A percentile compares a stretch with the other conserved stretches of the same genome.
phyloP scores from a whole-genome alignment of 2,329 filamentous ascomycete species.

The Hortaea sp. region DNA sequence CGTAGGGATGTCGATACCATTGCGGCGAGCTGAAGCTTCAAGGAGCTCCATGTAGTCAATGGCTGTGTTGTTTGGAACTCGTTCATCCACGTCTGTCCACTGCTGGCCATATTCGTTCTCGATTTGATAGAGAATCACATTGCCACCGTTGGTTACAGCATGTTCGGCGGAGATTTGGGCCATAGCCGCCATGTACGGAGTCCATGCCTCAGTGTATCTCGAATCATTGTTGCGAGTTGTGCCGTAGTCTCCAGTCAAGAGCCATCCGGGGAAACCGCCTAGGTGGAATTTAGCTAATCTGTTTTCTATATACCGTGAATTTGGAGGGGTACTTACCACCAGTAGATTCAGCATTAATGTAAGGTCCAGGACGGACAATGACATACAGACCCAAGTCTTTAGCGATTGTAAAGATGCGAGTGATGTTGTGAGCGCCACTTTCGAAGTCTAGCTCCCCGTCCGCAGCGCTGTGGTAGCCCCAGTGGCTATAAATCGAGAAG shows the following conservation, averaged over 20 bases:
- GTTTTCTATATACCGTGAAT: no score
- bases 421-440: slow-evolving; percentile 45
- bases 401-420: slow-evolving; percentile 42
- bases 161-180: slow-evolving; percentile 42
- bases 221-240: slow-evolving; percentile 37
- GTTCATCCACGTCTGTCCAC: slow-evolving; percentile 21
- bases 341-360: slow-evolving; percentile 54
- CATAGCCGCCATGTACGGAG: slow-evolving; percentile 43
- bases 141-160: slow-evolving; percentile 47
- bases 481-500: slow-evolving; percentile 38
- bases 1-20: slow-evolving; percentile 49
- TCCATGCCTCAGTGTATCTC: slow-evolving; percentile 42
- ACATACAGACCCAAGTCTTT: slow-evolving; percentile 46
- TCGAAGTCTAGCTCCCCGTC: slow-evolving; percentile 33
- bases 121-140: slow-evolving; percentile 46
- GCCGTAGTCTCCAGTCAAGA: slow-evolving; percentile 51
- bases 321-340: slow-evolving; percentile 27
- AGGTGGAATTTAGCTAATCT: no score
- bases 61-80: slow-evolving; percentile 39
- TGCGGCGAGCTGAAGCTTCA: slow-evolving; percentile 40
- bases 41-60: slow-evolving; percentile 49
- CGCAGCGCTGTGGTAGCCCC: slow-evolving; percentile 17
- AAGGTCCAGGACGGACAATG: slow-evolving; percentile 48
- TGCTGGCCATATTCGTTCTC: slow-evolving; percentile 46
- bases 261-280: slow-evolving; percentile 50